Evolutionary conservation across 306 rosid genomes (phyloP).

Genomic region (Pterocarpus santalinus): DNA sequence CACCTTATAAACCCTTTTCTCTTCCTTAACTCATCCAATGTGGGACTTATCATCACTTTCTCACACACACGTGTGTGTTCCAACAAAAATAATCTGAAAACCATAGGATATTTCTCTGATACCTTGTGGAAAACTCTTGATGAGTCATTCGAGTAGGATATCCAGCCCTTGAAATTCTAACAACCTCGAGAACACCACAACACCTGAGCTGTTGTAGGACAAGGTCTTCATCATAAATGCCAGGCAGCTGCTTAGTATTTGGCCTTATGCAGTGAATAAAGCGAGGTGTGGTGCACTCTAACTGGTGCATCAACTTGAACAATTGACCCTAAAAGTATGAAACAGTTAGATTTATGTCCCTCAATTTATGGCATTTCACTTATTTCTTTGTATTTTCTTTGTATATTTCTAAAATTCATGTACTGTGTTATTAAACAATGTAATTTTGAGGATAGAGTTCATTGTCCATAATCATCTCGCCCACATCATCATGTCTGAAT

Average conservation of each 20-base stretch:
- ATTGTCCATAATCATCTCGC: slow-evolving; percentile 25
- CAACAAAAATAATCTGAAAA: background rate
- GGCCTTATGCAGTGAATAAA: slow-evolving; percentile 92
- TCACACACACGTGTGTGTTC: no score
- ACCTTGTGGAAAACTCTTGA: slow-evolving; percentile 91
- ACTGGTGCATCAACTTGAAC: slow-evolving; percentile 74
- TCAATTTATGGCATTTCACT: background rate
- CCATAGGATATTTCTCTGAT: slow-evolving; percentile 35
- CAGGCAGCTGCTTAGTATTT: slow-evolving; percentile 78
- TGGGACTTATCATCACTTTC: no score
- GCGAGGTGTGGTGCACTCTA: slow-evolving; percentile 88
- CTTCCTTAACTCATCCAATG: no score
- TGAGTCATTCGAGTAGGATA: slow-evolving; percentile 84
- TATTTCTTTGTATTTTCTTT: background rate
- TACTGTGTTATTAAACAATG: slow-evolving; percentile 17
- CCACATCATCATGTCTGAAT: slow-evolving; percentile 26
- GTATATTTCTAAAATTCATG: background rate
- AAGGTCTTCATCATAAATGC: slow-evolving; percentile 68
- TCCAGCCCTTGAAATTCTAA: slow-evolving; percentile 80
- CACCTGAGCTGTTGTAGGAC: slow-evolving; percentile 84
- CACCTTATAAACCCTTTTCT: no score
- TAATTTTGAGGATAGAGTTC: slow-evolving; percentile 27
- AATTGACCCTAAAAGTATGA: slow-evolving; percentile 67
- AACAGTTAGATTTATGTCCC: slow-evolving; percentile 44
- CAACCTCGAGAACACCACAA: slow-evolving; percentile 73